These are phyloP conservation scores for Sphaerulina musiva DNA, from an alignment of 2,329 filamentous ascomycete species.

Conservation along the genomic window DNA sequence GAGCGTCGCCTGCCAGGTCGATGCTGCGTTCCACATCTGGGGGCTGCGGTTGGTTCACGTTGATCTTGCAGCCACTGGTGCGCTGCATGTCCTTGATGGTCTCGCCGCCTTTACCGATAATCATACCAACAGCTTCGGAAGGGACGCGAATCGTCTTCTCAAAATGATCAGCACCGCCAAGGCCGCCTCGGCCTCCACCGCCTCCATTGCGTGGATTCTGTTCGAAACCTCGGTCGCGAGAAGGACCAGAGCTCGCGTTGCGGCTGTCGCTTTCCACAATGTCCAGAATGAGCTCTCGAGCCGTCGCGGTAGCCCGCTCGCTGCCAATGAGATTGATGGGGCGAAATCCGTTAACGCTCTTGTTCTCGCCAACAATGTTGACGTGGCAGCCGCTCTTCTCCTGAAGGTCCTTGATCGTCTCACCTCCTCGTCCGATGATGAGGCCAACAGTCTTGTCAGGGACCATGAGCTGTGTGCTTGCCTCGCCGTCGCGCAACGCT, in stretches of 20 bases:
- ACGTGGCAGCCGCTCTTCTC: constrained; percentile 91
- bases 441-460: constrained; percentile 86
- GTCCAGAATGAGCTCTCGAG: constrained; percentile 84
- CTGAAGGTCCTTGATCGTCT: constrained; percentile 87
- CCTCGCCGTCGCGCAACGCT: constrained; percentile 68
- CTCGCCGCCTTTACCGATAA: constrained; percentile 87
- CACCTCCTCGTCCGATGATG: constrained; percentile 87
- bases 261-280: constrained; percentile 84
- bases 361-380: constrained; percentile 88
- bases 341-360: constrained; percentile 81
- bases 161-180: constrained; percentile 49
- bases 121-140: constrained; percentile 90
- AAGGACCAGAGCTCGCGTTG: constrained; percentile 14
- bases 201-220: constrained; percentile 32
- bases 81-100: constrained; percentile 93
- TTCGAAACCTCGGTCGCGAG: constrained; percentile 30
- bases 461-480: constrained; percentile 88
- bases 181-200: constrained; percentile 34
- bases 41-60: constrained; percentile 74
- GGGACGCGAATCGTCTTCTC: constrained; percentile 81
- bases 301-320: constrained; percentile 63
- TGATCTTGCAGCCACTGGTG: constrained; percentile 85
- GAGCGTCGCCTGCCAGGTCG: constrained; percentile 69
- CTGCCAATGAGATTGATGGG: constrained; percentile 87
- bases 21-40: constrained; percentile 81